phyloP scores from a whole-genome alignment of 352 stramenopile species.

The Globisporangium middletonii region DNA sequence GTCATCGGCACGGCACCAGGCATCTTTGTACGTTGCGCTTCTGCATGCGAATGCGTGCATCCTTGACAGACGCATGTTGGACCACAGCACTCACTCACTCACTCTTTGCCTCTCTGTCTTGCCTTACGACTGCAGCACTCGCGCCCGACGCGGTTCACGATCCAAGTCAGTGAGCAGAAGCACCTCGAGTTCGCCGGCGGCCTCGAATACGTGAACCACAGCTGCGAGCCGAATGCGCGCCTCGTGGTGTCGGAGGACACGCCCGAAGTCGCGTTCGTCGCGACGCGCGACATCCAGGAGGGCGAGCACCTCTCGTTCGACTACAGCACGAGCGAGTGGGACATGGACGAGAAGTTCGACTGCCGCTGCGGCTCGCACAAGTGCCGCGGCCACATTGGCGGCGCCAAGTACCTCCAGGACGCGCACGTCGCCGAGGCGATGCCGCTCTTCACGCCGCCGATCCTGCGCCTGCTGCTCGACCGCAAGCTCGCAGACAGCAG shows the following conservation, averaged over 20 bases:
- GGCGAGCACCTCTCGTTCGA: conserved; percentile 81
- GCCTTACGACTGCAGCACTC: conserved; percentile 21
- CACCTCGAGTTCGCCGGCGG: conserved; percentile 81
- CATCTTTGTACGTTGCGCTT: conserved; percentile 47
- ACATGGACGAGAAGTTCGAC: conserved; percentile 90
- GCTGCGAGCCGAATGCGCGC: conserved; percentile 78
- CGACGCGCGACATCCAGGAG: conserved; percentile 64
- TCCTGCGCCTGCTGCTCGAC: conserved; percentile 58
- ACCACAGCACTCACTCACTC: background rate
- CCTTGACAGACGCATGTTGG: background rate
- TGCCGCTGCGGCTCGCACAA: conserved; percentile 65
- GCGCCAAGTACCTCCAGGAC: conserved; percentile 78
- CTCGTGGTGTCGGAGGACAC: conserved; percentile 75
- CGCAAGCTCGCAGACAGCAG: conserved; percentile 21
- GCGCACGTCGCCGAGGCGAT: conserved; percentile 39
- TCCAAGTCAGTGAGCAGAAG: conserved; percentile 70
- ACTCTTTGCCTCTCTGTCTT: conserved; percentile 2
- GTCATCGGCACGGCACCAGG: conserved; percentile 68
- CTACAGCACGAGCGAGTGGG: conserved; percentile 88
- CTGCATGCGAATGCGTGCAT: background rate
- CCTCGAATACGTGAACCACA: conserved; percentile 87
- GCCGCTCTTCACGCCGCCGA: conserved; percentile 66
- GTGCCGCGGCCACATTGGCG: conserved; percentile 65
- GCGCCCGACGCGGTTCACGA: conserved; percentile 73
- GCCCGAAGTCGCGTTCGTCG: conserved; percentile 68